phyloP scores from a whole-genome alignment of 805 yeast species.

The Metschnikowia dekortorum region DNA sequence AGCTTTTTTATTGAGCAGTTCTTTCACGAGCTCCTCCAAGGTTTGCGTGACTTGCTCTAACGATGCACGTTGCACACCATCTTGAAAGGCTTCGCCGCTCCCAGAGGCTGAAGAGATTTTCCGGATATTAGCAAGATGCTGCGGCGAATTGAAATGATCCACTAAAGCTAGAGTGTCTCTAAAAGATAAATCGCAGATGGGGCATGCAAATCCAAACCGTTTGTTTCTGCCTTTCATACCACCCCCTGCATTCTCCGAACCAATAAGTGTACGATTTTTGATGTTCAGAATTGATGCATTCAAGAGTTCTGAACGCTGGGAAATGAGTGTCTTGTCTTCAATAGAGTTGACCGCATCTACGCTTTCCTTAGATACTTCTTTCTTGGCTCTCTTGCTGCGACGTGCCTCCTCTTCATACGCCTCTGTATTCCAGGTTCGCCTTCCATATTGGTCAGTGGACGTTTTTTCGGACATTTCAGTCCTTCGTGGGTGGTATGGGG shows the following conservation, averaged over 20 bases:
- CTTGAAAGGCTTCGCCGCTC: slow-evolving; percentile 22
- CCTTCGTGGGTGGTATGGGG: not conserved
- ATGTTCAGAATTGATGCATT: slow-evolving; percentile 31
- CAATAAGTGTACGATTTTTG: slow-evolving; percentile 31
- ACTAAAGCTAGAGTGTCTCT: slow-evolving; percentile 77
- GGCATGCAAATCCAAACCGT: slow-evolving; percentile 85
- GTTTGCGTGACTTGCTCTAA: slow-evolving; percentile 29
- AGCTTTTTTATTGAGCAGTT: slow-evolving; percentile 17
- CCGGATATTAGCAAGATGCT: slow-evolving; percentile 44
- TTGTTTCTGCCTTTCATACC: slow-evolving; percentile 33
- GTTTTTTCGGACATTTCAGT: slow-evolving; percentile 20
- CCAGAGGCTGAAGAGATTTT: slow-evolving; percentile 10
- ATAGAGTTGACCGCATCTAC: not conserved
- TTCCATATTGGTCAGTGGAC: slow-evolving; percentile 48
- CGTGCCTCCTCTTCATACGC: slow-evolving; percentile 52
- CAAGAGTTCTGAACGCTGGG: slow-evolving; percentile 31
- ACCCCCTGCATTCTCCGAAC: slow-evolving; percentile 13
- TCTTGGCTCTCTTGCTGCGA: slow-evolving; percentile 16
- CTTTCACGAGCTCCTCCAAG: slow-evolving; percentile 26
- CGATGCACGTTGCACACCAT: slow-evolving; percentile 34
- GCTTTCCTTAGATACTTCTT: slow-evolving; percentile 3
- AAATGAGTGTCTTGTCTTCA: slow-evolving; percentile 13
- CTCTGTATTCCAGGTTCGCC: slow-evolving; percentile 70
- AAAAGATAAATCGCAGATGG: slow-evolving; percentile 71
- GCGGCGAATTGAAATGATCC: slow-evolving; percentile 78